Evolutionary conservation across 305 asterid species (phyloP), one percentile per base, ranked within the genome.

Genomic region (Solanum aculeatissimum): DNA sequence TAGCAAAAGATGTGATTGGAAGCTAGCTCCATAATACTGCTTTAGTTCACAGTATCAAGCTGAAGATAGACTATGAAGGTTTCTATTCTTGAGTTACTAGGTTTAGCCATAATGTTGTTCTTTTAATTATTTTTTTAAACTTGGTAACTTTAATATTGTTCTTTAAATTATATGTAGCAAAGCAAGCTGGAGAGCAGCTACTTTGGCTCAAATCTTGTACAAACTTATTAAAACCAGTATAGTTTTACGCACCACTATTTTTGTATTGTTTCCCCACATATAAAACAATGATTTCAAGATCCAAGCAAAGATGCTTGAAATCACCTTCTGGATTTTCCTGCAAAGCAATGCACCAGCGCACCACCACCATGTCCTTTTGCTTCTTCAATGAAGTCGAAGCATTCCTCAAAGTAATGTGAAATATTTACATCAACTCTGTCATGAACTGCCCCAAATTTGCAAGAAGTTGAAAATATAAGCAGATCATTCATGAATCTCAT

Each of bases 291-390:
- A 81, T 60, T 62, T 81, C 75, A 51, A 43, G 65, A 29, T 51
- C 29, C 65, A 77, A 49, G 57, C 29, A 74, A 81, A 29, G 32
- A 32, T 58, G 14, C 29, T 14, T 85, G 70, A 81, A 58, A 19
- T 83, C 35, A 96, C 99, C 98, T 95, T 88, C 99, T 85, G 54
- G 99, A 96, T 92, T 86, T 92, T 89, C 98, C 98, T 53, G 89
- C 93, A 86, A 89, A 90, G 91, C 98, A 96, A 88, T 96, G 98
- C 83, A 95, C 97, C 84, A 96, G 88, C 27, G 93, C 94, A 9
- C 93, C 89, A 25, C 98, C 97, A 75, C 94, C 95, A 23, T 55
- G 51, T 63, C 83, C 80, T 90, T 91, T 92, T 79, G 97, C 97
- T 90, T 90, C 97, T 40, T 94, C 97, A 42, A 96, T 95, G 91